Percentiles rank a stretch among this genome's conserved stretches.
Conservation (phyloP, 768 basidiomycete species). For the Boletus tomentosulus region DNA sequence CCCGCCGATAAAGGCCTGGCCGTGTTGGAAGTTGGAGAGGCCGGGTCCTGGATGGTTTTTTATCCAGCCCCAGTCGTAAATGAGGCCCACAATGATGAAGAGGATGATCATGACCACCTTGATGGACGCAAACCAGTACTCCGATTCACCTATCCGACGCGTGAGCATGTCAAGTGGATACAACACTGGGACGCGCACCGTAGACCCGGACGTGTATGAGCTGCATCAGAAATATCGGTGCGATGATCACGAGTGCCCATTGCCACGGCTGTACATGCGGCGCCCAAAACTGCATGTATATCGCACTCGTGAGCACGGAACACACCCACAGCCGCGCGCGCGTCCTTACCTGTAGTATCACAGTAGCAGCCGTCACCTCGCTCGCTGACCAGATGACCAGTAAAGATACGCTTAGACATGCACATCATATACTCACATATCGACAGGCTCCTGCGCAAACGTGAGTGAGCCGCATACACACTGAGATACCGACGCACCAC, state of each 20-base stretch:
- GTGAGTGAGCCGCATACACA: not conserved
- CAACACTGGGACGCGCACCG: conserved; percentile 29
- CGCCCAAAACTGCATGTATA: conserved; percentile 39
- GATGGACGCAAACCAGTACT: conserved; percentile 61
- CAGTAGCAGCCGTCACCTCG: conserved; percentile 54
- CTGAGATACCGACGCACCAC: conserved; percentile 24
- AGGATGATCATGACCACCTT: conserved; percentile 60
- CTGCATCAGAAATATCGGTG: conserved; percentile 49
- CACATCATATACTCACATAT: conserved; percentile 30
- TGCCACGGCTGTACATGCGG: conserved; percentile 47
- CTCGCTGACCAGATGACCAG: conserved; percentile 36
- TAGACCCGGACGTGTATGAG: conserved; percentile 56
- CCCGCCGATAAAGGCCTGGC: conserved; percentile 52
- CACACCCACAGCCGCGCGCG: not conserved
- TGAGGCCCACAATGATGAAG: conserved; percentile 60
- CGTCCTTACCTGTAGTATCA: conserved; percentile 42
- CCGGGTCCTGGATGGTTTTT: conserved; percentile 57
- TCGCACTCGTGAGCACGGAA: not conserved
- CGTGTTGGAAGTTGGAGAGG: conserved; percentile 45
- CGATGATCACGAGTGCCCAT: conserved; percentile 53
- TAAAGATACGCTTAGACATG: not conserved
- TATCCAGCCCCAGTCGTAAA: conserved; percentile 59
- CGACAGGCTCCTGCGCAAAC: conserved; percentile 31
- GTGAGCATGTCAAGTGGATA: not conserved
- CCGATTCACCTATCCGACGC: conserved; percentile 50